A percentile compares a stretch with the other conserved stretches of the same genome.
Evolutionary conservation across 2,329 filamentous ascomycete species (phyloP).

Genomic region (Dryadomyces quercus-mongolicae): DNA sequence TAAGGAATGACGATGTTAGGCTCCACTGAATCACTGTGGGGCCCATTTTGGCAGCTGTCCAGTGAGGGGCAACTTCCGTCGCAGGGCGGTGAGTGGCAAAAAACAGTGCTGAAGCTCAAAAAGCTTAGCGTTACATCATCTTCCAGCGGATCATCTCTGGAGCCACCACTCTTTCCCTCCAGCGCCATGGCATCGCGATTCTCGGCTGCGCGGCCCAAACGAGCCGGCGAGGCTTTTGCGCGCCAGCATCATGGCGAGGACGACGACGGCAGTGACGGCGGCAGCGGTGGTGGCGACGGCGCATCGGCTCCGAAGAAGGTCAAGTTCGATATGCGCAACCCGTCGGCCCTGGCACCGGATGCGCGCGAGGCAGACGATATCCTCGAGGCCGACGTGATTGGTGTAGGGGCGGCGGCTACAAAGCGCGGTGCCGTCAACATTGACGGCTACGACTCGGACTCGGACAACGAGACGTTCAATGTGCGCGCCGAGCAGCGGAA

Average conservation of each 20-base stretch:
- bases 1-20: not conserved
- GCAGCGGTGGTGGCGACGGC: conserved; percentile 32
- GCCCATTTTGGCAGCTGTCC: not conserved
- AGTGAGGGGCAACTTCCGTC: conserved; percentile 1
- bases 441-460: conserved; percentile 94
- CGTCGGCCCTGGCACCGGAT: conserved; percentile 79
- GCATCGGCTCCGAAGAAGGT: conserved; percentile 54
- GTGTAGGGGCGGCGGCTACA: conserved; percentile 57
- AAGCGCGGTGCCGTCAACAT: conserved; percentile 93
- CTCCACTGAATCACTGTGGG: not conserved
- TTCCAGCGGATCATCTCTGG: too few species aligned
- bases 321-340: conserved; percentile 90
- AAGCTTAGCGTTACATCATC: not conserved
- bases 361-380: conserved; percentile 59
- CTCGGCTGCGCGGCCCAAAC: conserved; percentile 65
- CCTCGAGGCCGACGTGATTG: conserved; percentile 87
- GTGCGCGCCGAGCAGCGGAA: conserved; percentile 52
- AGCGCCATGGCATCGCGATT: conserved; percentile 41
- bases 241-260: conserved; percentile 54
- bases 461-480: conserved; percentile 80
- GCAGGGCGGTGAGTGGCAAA: conserved; percentile 1
- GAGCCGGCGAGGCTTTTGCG: conserved; percentile 69
- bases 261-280: conserved; percentile 32
- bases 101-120: not conserved
- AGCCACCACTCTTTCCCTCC: too few species aligned